A percentile compares a stretch with the other conserved stretches of the same genome.
These are phyloP conservation scores for Pyrus hybrid DNA, from an alignment of 331 rosid genomes.

Conservation along the genomic window DNA sequence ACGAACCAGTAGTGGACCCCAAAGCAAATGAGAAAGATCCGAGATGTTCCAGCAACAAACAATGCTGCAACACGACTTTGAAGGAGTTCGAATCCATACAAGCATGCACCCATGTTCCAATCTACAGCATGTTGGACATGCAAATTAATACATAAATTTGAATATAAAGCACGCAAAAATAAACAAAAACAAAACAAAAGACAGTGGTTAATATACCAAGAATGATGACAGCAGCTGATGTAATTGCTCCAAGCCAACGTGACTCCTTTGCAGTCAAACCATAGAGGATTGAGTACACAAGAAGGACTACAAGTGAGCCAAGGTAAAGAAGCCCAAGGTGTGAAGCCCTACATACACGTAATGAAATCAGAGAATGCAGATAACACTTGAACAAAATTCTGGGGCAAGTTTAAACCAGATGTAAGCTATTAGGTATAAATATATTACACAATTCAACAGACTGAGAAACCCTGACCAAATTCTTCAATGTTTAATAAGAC, in stretches of 20 bases:
- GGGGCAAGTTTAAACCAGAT: not conserved
- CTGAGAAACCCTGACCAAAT: not conserved
- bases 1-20: constrained; percentile 97
- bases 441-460: not conserved
- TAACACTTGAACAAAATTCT: not conserved
- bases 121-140: constrained; percentile 41
- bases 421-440: not conserved
- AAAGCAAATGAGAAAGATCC: constrained; percentile 95
- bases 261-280: constrained; percentile 87
- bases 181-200: constrained; percentile 3
- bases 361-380: constrained; percentile 6
- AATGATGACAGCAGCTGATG: constrained; percentile 93
- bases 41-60: constrained; percentile 89
- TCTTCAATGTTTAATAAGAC: not conserved
- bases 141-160: not conserved
- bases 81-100: constrained; percentile 93
- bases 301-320: constrained; percentile 84
- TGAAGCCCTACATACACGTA: constrained; percentile 64
- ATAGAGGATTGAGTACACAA: constrained; percentile 83
- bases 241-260: constrained; percentile 92
- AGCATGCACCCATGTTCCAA: constrained; percentile 98
- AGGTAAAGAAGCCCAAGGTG: constrained; percentile 91
- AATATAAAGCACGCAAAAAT: constrained; percentile 1
- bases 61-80: constrained; percentile 76
- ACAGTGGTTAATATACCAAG: constrained; percentile 51